These are phyloP conservation scores for Leptomonas pyrrhocoris DNA, from an alignment of 208 protist species.

Conservation along the genomic window DNA sequence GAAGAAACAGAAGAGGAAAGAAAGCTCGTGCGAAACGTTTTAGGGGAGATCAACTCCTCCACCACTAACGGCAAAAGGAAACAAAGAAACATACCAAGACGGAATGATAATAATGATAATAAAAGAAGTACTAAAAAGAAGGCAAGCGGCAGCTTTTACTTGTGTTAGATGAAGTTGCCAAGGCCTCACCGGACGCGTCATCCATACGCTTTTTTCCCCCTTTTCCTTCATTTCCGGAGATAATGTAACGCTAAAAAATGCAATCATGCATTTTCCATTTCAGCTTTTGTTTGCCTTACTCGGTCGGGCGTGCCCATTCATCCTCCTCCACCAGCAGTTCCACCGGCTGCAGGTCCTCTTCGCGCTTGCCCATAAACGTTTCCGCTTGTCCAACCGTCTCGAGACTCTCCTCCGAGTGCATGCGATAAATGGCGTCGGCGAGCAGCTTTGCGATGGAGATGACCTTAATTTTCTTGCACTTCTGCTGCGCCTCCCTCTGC, in stretches of 20 bases:
- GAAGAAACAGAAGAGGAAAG: neutral
- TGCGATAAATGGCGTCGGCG: constrained; percentile 85
- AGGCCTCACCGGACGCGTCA: too few species aligned
- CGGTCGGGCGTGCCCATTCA: constrained; percentile 50
- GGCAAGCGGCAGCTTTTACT: neutral
- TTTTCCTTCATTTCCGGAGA: neutral
- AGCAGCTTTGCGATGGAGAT: constrained; percentile 89
- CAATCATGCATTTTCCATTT: constrained; percentile 19
- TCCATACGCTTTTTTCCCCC: too few species aligned
- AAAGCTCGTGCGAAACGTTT: neutral
- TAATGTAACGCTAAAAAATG: neutral
- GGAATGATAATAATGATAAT: neutral
- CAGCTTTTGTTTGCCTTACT: constrained; percentile 7
- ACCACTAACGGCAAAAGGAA: neutral
- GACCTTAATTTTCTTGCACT: constrained; percentile 85
- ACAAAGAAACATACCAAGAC: neutral
- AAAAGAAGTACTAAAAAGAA: neutral
- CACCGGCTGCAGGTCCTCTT: constrained; percentile 79
- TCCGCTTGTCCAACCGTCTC: constrained; percentile 53
- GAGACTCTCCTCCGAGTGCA: constrained; percentile 88
- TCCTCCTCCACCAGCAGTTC: constrained; percentile 85
- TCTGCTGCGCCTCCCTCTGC: constrained; percentile 57
- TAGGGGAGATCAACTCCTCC: constrained; percentile 14
- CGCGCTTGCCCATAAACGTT: constrained; percentile 38
- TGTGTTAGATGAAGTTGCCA: too few species aligned